phyloP scores from a whole-genome alignment of 2,329 filamentous ascomycete genomes.

The Calonectria montana region DNA sequence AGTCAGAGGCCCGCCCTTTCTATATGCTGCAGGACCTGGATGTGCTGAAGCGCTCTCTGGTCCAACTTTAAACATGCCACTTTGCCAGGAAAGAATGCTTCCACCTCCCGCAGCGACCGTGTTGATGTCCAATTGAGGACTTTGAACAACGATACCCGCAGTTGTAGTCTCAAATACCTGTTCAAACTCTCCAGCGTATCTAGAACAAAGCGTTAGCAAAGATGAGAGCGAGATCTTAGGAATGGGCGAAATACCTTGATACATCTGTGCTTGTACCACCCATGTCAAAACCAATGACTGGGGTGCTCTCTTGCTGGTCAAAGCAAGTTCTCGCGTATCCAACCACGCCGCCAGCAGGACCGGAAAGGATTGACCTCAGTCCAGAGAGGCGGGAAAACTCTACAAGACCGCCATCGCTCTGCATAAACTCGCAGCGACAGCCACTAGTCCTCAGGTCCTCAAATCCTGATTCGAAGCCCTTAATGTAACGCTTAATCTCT shows the following conservation, averaged over 20 bases:
- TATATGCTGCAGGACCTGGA: constrained; percentile 88
- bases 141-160: constrained; percentile 89
- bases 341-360: constrained; percentile 88
- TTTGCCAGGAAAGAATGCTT: constrained; percentile 84
- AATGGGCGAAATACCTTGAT: constrained; percentile 71
- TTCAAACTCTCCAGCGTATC: constrained; percentile 80
- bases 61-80: constrained; percentile 88
- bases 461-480: constrained; percentile 86
- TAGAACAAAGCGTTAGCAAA: not conserved
- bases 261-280: constrained; percentile 92
- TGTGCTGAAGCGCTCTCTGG: constrained; percentile 89
- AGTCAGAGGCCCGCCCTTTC: constrained; percentile 86
- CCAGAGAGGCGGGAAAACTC: constrained; percentile 85
- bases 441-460: constrained; percentile 71
- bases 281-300: constrained; percentile 94
- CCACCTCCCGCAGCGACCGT: constrained; percentile 92
- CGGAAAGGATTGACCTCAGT: constrained; percentile 84
- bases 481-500: constrained; percentile 55
- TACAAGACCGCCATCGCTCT: constrained; percentile 79
- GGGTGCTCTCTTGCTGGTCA: constrained; percentile 80
- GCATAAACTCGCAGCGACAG: constrained; percentile 92
- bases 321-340: constrained; percentile 92
- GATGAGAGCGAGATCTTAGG: not conserved
- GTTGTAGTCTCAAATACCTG: constrained; percentile 95
- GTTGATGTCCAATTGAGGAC: constrained; percentile 91